Conservation (phyloP, 73 alveolate species). For the Loxodes magnus region DNA sequence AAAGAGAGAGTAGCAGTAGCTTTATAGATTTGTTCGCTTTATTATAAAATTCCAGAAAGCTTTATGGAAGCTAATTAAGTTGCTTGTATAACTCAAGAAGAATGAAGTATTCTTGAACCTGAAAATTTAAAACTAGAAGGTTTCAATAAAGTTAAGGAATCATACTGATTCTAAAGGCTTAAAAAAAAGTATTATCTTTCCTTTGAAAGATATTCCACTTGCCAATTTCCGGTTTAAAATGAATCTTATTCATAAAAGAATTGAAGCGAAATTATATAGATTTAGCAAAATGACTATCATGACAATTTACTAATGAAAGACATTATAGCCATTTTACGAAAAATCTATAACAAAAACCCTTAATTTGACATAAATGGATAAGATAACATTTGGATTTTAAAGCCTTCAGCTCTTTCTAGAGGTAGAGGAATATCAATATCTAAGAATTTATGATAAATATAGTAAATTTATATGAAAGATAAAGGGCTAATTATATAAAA, state of each 20-base stretch:
- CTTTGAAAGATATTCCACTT: no score
- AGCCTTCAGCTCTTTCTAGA: conserved; percentile 89
- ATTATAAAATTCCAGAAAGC: no score
- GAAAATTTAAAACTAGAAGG: conserved; percentile 63
- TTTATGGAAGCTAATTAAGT: no score
- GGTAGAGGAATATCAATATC: conserved; percentile 93
- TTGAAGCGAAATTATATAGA: conserved; percentile 41
- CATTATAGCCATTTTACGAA: conserved; percentile 29
- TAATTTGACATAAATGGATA: conserved; percentile 70
- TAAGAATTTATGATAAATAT: conserved; percentile 72
- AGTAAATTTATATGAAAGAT: conserved; percentile 46
- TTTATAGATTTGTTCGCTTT: no score
- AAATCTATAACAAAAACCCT: conserved; percentile 59
- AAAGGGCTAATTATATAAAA: conserved; percentile 73
- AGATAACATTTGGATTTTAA: conserved; percentile 91
- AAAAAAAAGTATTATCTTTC: conserved; percentile 50
- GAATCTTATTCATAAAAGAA: not conserved
- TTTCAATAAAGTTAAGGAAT: conserved; percentile 53
- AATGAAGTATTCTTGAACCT: conserved; percentile 84
- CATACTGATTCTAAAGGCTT: conserved; percentile 28
- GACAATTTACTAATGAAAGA: conserved; percentile 38
- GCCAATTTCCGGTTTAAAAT: not conserved
- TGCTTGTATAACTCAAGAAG: conserved; percentile 71
- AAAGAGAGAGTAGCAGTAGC: no score
- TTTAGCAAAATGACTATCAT: conserved; percentile 33